phyloP scores from a whole-genome alignment of 371 early-diverging fungal species.

The Mucor lusitanicus region DNA sequence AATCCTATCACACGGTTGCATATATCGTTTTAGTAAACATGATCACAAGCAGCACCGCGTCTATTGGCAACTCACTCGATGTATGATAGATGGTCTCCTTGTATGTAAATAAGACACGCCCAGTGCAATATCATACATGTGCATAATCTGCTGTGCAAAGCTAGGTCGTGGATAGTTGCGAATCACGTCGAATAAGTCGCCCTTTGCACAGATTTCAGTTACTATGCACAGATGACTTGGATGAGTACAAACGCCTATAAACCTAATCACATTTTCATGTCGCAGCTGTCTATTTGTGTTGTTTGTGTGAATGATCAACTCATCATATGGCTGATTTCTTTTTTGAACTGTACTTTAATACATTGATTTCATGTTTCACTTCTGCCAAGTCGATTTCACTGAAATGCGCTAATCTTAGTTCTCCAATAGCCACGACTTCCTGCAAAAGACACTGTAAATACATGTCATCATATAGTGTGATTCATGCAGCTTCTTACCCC shows the following conservation, averaged over 20 bases:
- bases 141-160: slow-evolving; percentile 69
- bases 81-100: slow-evolving; percentile 51
- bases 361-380: slow-evolving; percentile 78
- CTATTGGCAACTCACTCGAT: slow-evolving; percentile 29
- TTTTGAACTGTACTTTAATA: slow-evolving; percentile 61
- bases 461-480: background rate
- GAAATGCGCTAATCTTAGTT: slow-evolving; percentile 64
- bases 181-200: slow-evolving; percentile 79
- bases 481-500: slow-evolving; percentile 41
- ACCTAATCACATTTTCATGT: slow-evolving; percentile 80
- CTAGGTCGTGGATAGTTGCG: slow-evolving; percentile 62
- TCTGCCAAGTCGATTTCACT: slow-evolving; percentile 71
- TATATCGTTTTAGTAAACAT: background rate
- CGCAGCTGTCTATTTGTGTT: slow-evolving; percentile 61
- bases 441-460: background rate
- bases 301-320: background rate
- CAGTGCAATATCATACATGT: slow-evolving; percentile 84
- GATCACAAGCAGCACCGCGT: background rate
- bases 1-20: slow-evolving; percentile 46
- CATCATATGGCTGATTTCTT: background rate
- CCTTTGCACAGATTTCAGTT: slow-evolving; percentile 76
- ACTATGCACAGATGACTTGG: slow-evolving; percentile 72
- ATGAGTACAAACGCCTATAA: slow-evolving; percentile 75
- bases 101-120: slow-evolving; percentile 74
- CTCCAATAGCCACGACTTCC: slow-evolving; percentile 77